Conservation (phyloP, 345 rosid species). For the Bruguiera parviflora region DNA sequence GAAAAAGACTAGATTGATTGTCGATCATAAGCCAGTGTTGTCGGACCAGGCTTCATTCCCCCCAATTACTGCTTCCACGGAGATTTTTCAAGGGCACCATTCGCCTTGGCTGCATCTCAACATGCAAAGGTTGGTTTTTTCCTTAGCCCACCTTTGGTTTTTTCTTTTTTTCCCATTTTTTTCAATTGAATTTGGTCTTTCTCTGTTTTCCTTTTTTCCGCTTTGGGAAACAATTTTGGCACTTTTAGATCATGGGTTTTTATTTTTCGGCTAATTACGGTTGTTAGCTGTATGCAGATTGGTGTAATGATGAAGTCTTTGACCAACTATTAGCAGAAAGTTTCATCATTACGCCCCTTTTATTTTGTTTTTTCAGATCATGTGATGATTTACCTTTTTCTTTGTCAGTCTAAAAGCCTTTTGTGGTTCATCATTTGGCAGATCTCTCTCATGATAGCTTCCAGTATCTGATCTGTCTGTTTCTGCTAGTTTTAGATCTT, state of each 20-base stretch:
- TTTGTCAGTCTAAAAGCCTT: conserved; percentile 18
- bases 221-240: not conserved
- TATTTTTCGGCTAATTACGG: not conserved
- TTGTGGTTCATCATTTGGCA: conserved; percentile 23
- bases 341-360: conserved; percentile 50
- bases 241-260: conserved; percentile 14
- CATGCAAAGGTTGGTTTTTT: conserved; percentile 35
- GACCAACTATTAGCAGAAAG: conserved; percentile 25
- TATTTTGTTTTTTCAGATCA: conserved; percentile 23
- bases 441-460: conserved; percentile 37
- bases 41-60: conserved; percentile 99
- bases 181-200: not conserved
- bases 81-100: not conserved
- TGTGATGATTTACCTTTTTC: conserved; percentile 30
- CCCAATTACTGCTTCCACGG: conserved; percentile 62
- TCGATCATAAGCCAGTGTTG: conserved; percentile 39
- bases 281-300: conserved; percentile 15
- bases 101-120: not conserved
- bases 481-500: conserved; percentile 43
- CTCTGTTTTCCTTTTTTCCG: not conserved
- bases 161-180: not conserved
- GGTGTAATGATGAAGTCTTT: conserved; percentile 24
- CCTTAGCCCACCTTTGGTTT: not conserved
- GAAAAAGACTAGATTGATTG: not conserved
- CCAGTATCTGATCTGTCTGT: conserved; percentile 45